Evolutionary conservation across 768 basidiomycete species (phyloP).

Genomic region (Lanmaoa pseudosensibilis): DNA sequence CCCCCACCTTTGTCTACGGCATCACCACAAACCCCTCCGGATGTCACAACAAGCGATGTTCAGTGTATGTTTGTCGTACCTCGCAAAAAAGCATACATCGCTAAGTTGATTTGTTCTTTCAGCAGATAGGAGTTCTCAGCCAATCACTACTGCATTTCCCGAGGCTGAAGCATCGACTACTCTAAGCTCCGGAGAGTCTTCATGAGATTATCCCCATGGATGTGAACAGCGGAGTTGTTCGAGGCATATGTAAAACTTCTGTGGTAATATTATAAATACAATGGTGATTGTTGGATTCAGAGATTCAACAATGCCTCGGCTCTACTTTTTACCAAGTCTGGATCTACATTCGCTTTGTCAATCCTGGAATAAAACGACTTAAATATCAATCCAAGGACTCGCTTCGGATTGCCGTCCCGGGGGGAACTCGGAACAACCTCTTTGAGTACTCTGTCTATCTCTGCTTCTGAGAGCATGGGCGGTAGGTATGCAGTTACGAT

Average conservation of each 20-base stretch:
- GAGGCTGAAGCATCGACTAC: slow-evolving; percentile 1
- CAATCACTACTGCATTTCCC: not conserved
- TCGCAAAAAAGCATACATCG: not conserved
- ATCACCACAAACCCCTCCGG: slow-evolving; percentile 7
- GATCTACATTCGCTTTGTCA: slow-evolving; percentile 59
- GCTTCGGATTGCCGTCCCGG: slow-evolving; percentile 20
- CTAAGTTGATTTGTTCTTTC: not conserved
- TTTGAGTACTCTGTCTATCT: slow-evolving; percentile 53
- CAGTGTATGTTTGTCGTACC: slow-evolving; percentile 14
- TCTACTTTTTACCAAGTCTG: slow-evolving; percentile 54
- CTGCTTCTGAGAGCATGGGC: slow-evolving; percentile 52
- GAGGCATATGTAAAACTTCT: not conserved
- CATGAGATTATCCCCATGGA: slow-evolving; percentile 1
- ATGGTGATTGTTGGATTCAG: slow-evolving; percentile 1
- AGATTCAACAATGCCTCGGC: slow-evolving; percentile 40
- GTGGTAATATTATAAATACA: not conserved
- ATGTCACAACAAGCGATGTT: slow-evolving; percentile 8
- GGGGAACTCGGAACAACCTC: slow-evolving; percentile 37
- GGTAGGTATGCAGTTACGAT: slow-evolving; percentile 59
- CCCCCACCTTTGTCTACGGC: slow-evolving; percentile 38
- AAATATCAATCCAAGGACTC: slow-evolving; percentile 48
- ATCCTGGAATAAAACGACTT: slow-evolving; percentile 63
- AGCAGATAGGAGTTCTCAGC: not conserved
- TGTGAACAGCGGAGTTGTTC: not conserved
- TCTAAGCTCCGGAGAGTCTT: not conserved